phyloP scores from a whole-genome alignment of 2,329 filamentous ascomycete species.

The Arthrobotrys pseudoclavata region DNA sequence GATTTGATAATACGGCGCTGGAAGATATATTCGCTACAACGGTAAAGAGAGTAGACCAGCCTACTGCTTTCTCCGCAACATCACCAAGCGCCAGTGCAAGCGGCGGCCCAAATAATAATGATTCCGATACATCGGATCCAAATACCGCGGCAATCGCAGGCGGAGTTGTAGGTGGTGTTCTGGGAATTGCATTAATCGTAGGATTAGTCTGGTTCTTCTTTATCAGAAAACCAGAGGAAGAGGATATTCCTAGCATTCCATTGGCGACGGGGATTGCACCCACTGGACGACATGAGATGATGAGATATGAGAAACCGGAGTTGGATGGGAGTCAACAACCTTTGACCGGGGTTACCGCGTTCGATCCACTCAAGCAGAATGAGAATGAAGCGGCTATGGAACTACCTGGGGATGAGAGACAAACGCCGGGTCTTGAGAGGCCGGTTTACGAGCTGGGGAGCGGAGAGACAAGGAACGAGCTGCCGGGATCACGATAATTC shows the following conservation, averaged over 20 bases:
- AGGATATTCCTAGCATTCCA: constrained; percentile 25
- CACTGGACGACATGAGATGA: constrained; percentile 14
- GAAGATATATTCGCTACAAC: constrained; percentile 39
- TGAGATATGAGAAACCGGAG: constrained; percentile 52
- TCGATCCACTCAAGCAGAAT: constrained; percentile 23
- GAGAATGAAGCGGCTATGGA: constrained; percentile 4
- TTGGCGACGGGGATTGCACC: constrained; percentile 1
- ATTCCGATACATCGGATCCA: background rate
- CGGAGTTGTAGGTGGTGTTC: constrained; percentile 25
- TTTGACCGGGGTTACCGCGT: background rate
- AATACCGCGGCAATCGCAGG: constrained; percentile 43
- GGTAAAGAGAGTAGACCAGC: constrained; percentile 41
- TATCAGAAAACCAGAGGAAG: constrained; percentile 26
- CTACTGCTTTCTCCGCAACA: constrained; percentile 25
- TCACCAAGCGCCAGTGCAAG: background rate
- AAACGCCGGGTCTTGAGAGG: background rate
- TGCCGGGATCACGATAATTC: constrained; percentile 16
- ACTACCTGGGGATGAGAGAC: constrained; percentile 17
- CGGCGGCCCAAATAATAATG: background rate
- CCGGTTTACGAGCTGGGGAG: constrained; percentile 45
- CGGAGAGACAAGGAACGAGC: constrained; percentile 19
- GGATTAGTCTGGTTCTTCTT: constrained; percentile 42
- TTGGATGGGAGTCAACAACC: constrained; percentile 34
- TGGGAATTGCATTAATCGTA: constrained; percentile 20
- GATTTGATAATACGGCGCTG: constrained; percentile 34